These are phyloP conservation scores for Rubus idaeus DNA, from an alignment of 306 rosid genomes.

Conservation along the genomic window DNA sequence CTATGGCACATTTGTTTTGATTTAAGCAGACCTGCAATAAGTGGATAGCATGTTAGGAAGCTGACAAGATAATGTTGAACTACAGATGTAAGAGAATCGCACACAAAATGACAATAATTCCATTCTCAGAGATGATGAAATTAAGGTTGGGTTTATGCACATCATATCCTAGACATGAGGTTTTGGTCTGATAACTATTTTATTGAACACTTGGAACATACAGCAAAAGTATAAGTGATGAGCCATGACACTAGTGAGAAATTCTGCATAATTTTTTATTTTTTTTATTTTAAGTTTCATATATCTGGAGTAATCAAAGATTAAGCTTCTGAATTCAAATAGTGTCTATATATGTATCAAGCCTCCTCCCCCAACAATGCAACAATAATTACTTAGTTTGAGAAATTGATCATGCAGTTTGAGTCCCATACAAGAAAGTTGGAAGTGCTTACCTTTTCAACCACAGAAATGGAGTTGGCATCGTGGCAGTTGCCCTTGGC, in stretches of 20 bases:
- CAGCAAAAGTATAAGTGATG: no score
- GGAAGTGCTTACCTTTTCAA: conserved; percentile 58
- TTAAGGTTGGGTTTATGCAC: not conserved
- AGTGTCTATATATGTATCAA: not conserved
- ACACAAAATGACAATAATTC: not conserved
- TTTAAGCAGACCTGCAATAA: conserved; percentile 63
- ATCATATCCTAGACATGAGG: not conserved
- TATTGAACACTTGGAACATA: no score
- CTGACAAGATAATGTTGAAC: not conserved
- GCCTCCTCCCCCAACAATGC: not conserved
- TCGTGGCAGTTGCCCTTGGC: conserved; percentile 71
- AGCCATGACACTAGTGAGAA: no score
- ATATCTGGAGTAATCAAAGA: not conserved
- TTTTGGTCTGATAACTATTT: not conserved
- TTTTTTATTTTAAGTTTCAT: not conserved
- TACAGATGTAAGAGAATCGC: not conserved
- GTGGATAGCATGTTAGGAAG: conserved; percentile 16
- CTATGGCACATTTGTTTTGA: conserved; percentile 57
- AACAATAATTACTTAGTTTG: not conserved
- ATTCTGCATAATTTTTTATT: no score
- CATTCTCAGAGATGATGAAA: conserved; percentile 1
- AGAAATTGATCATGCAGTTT: not conserved
- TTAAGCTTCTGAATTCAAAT: not conserved
- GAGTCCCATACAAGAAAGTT: not conserved
- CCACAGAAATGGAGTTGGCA: conserved; percentile 54